phyloP scores from a whole-genome alignment of 2,329 filamentous ascomycete species.

The Diaporthe vexans region DNA sequence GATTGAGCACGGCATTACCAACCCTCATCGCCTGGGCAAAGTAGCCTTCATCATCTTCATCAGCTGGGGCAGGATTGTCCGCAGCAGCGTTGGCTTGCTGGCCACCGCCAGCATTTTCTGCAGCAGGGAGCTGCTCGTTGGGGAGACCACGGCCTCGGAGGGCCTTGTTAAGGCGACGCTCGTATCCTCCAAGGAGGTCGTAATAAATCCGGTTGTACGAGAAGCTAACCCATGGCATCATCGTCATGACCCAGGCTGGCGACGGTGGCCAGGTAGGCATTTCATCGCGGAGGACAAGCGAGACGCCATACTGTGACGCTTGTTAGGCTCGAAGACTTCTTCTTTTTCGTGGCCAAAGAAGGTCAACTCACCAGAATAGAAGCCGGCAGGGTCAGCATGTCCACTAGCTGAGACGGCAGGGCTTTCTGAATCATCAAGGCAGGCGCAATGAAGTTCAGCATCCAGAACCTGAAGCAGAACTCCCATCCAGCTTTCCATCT shows the following conservation, averaged over 20 bases:
- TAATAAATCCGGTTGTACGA: conserved; percentile 62
- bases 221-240: conserved; percentile 61
- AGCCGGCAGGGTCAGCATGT: conserved; percentile 57
- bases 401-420: conserved; percentile 57
- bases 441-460: conserved; percentile 62
- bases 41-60: conserved; percentile 46
- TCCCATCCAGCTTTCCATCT: conserved; percentile 38
- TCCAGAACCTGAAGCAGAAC: conserved; percentile 45
- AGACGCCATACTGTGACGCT: conserved; percentile 60
- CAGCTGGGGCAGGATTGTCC: conserved; percentile 36
- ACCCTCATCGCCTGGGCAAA: conserved; percentile 44
- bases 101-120: conserved; percentile 31
- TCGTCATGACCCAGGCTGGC: conserved; percentile 62
- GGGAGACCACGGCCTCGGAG: conserved; percentile 54
- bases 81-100: conserved; percentile 35
- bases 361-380: conserved; percentile 56
- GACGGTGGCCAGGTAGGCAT: conserved; percentile 68
- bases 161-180: conserved; percentile 62
- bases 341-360: neutral
- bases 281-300: conserved; percentile 60
- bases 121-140: conserved; percentile 44
- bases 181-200: conserved; percentile 61
- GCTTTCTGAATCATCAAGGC: conserved; percentile 60
- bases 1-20: conserved; percentile 44
- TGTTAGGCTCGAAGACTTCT: conserved; percentile 27